Evolutionary conservation across 495 filamentous ascomycete species (phyloP), one percentile per base, ranked within the genome.

Genomic region (Aspergillus baeticus): DNA sequence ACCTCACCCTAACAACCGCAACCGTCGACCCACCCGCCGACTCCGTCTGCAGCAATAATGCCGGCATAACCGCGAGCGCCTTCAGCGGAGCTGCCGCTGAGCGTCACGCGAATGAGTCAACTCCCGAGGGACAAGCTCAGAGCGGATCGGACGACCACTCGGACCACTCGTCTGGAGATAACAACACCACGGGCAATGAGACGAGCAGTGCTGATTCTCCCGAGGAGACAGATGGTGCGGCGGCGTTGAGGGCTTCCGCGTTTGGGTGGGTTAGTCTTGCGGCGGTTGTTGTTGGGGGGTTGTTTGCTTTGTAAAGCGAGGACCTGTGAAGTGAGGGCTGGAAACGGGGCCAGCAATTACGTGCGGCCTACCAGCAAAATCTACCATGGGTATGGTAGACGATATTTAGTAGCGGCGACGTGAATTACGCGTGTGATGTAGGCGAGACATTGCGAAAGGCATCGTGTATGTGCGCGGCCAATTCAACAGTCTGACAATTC

Each of bases 1-100:
- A 87, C 62, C 77, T 87, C 54, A 82, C 80, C 44, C 81, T 87
- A 65, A 75, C 74, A 3, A 54, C 38, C 50, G 62, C 58, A 26
- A 61, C 59, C 2, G 66, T 66, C 31, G 54, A 66, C 6, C 15
- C 66, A 10, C 68, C 78, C 36, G 3, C 45, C 11, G 17, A 34
- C 6, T 68, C 66, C 13, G 57, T 67, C 7, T 87, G 82, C 64
- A 63, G 53, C 37, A 86, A 87, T 63, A 72, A 70, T 39, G 82
- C 80, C 31, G 79, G 78, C 29, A 62, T 84, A 60, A 60, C 57
- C 2, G 72, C 69, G 0, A 59, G 59, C 5, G 10, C 65, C 6
- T 70, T 71, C 46, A 65, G 71, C 5, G 68, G 71, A 5, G 60
- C 49, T 10, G 57, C 69, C 15, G 71, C 68, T 10, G 21, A 60